Evolutionary conservation across 495 filamentous ascomycete species (phyloP), one percentile per base, ranked within the genome.

Genomic region (Neohortaea acidophila): DNA sequence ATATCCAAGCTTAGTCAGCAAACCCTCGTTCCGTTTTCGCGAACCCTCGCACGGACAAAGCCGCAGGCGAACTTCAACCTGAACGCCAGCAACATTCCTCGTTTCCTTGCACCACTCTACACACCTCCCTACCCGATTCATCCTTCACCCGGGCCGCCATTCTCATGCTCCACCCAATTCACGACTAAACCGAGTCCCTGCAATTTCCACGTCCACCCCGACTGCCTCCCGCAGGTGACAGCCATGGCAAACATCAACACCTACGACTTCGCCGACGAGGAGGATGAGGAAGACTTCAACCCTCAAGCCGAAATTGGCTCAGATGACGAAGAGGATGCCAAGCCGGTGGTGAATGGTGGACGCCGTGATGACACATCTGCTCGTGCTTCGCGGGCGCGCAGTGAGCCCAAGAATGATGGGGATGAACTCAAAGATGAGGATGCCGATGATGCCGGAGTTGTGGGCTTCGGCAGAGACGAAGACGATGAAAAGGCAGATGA

Each of bases 381-480:
- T 4, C 29, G 36, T 18, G 27, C 21, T 27, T 3, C 4, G n/a
- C 26, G 38, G n/a, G 31, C 36, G 29, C 34, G 39, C 12, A 43
- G 35, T 7, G 57, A 57, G 37, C 28, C 31, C 1, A 53, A 62
- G 5, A 65, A 67, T 10, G 67, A 64, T 12, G 60, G 66, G 7
- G 58, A 62, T 30, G 55, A 65, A 2, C 21, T 30, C 15, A 52
- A 53, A 11, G 47, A 46, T 15, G 50, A 48, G 17, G 49, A 43
- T 22, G 51, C 36, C 4, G 42, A 38, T 17, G 33, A 44, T 20
- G 32, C 19, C 19, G 38, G 25, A 5, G 17, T 8, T 12, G 25
- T 21, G 5, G 35, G 18, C 12, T 19, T 27, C 6, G 48, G 41
- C 14, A 42, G 38, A 19, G 51, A 44, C 12, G n/a, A n/a, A n/a